Base-by-base conservation (phyloP, 805 yeast genomes). In the Wickerhamiella brachini region DNA sequence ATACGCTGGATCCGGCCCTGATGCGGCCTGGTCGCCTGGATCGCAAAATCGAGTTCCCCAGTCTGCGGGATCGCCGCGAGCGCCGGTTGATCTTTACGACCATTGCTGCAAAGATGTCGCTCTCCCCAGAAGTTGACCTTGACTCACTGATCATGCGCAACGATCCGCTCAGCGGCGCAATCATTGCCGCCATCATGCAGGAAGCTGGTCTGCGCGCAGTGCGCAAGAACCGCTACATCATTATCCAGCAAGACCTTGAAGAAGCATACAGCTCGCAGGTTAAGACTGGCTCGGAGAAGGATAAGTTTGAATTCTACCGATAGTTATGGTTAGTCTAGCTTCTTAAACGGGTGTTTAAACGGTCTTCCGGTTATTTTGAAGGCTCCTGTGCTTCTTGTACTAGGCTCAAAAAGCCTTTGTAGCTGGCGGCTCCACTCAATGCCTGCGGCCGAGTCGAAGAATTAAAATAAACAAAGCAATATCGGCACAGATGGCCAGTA, bases 151-250 rank as follows among this genome's bases (percentile, higher is more conserved):
- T 93, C 59, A 79, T 88, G 61, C 83, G 99, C 68, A 93, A 93
- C 65, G 98, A 93, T 66, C 95, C 98, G 42, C 73, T 94, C 53
- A 86, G 96, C 38, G 99, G 99, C 64, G 98, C 75, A 12, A 78
- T 90, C 52, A 93, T 93, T 65, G 97, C 99, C 15, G 98, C 98
- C 17, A 90, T 93, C 59, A 93, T 93, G 98, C 99, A 93, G 76
- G 99, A 94, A 71, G 99, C 99, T 26, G 99, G 99, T 59, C 77
- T 93, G 59, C 80, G 98, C 60, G 99, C 99, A 1, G 97, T 93
- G 46, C 84, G 99, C 73, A 93, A 90, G 73, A 93, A 93, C 69
- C 79, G 99, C 71, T 93, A 94, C 68, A 95, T 93, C 69, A 94
- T 93, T 58, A 74, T 94, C 63, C 97, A 93, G 71, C 81, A 83